phyloP scores from a whole-genome alignment of 106 monocot species.

The Dioscorea alata region DNA sequence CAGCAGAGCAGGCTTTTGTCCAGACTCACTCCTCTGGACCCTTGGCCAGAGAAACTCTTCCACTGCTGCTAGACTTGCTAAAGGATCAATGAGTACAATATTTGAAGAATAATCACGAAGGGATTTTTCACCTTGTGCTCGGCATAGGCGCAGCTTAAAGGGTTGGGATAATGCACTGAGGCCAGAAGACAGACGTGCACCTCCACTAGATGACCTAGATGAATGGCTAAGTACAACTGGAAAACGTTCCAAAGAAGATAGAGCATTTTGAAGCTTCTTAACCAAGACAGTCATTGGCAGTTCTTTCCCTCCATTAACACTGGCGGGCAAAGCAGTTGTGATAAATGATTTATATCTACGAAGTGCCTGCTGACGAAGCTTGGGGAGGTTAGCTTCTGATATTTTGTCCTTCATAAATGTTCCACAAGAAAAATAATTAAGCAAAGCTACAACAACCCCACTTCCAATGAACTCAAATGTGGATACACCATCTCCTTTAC shows the following conservation, averaged over 20 bases:
- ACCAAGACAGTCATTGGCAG: constrained; percentile 74
- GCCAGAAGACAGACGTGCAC: constrained; percentile 73
- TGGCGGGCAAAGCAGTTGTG: constrained; percentile 45
- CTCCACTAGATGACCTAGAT: constrained; percentile 61
- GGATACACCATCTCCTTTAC: constrained; percentile 88
- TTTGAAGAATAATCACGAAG: constrained; percentile 97
- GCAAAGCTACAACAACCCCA: constrained; percentile 76
- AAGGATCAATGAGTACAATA: constrained; percentile 89
- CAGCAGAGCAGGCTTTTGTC: constrained; percentile 42
- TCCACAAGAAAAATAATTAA: constrained; percentile 94
- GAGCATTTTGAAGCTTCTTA: constrained; percentile 91
- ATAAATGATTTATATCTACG: constrained; percentile 86
- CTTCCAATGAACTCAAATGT: constrained; percentile 99
- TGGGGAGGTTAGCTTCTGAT: constrained; percentile 58
- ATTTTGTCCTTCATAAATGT: constrained; percentile 72
- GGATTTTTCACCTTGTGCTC: constrained; percentile 87
- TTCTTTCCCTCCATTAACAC: constrained; percentile 25
- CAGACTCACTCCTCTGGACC: constrained; percentile 67
- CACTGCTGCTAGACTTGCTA: constrained; percentile 85
- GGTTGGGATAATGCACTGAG: constrained; percentile 77
- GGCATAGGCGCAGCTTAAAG: constrained; percentile 84
- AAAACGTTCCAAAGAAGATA: constrained; percentile 92
- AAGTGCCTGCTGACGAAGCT: constrained; percentile 73
- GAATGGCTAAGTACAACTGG: constrained; percentile 95
- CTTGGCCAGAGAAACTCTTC: constrained; percentile 99